These are phyloP conservation scores for Euphorbia pulcherrima DNA, from an alignment of 345 rosid genomes.

Conservation along the genomic window DNA sequence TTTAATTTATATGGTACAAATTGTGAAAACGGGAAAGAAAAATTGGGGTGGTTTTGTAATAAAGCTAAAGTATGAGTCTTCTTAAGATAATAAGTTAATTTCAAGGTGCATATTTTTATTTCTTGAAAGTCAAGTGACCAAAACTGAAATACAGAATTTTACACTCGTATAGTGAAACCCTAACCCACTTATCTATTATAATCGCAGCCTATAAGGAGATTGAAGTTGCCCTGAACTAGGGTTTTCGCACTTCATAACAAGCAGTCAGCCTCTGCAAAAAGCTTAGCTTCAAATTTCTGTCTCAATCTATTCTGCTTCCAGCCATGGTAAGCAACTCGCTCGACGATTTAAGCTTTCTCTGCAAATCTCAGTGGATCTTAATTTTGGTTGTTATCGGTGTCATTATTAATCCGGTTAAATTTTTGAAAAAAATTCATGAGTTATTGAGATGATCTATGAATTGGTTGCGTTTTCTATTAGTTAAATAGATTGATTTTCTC, in stretches of 20 bases:
- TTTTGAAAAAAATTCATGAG: neutral
- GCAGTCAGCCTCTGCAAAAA: neutral
- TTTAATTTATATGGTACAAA: too few relatives aligned
- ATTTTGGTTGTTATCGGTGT: neutral
- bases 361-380: neutral
- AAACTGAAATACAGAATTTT: neutral
- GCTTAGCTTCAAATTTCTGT: neutral
- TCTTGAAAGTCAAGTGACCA: neutral
- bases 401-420: neutral
- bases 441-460: neutral
- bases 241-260: neutral
- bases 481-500: neutral
- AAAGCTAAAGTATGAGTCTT: neutral
- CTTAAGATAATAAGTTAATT: neutral
- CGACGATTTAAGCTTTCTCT: neutral
- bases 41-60: neutral
- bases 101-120: neutral
- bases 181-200: constrained; percentile 2
- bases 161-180: constrained; percentile 13
- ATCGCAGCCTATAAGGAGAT: neutral
- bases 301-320: neutral
- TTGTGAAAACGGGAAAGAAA: too few relatives aligned
- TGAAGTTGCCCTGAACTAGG: neutral
- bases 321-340: constrained; percentile 27
- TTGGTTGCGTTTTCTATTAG: neutral